Base-by-base conservation (phyloP, 2,329 filamentous ascomycete species). In the Hymenotorrendiella dingleyae region DNA sequence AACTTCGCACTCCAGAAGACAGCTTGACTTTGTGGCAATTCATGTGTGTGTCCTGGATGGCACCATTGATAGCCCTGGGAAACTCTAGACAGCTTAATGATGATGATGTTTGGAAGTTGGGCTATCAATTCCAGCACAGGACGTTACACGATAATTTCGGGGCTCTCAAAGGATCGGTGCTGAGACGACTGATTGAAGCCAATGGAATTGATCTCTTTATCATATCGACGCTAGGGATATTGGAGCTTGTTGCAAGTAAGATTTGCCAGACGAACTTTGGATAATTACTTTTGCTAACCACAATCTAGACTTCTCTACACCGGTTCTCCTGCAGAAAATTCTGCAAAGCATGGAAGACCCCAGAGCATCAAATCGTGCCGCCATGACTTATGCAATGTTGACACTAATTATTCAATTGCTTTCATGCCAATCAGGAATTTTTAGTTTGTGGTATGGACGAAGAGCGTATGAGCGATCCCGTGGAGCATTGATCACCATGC, bases 401-500 rank as follows among this genome's bases (percentile, higher is more conserved):
- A 78, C 78, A 4, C 65, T 90, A 2, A 55, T 74, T 2, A 64
- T 80, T 4, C 74, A 84, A 24, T 64, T 88, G 2, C 56, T 82
- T 6, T 72, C 74, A 7, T 71, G 76, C 1, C 86, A 91, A 54
- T 76, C 76, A 0, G 72, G 73, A 4, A 78, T 89, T 0, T 78
- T 90, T 54, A 78, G 69, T 19, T 67, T 88, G 0, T 95, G 89
- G 89, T 94, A 84, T 57, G 80, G 81, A n/a, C 77, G 89, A 50
- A 80, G 90, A 46, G 78, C 78, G 21, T 95, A 95, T 54, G 89
- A 95, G 62, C 71, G 89, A 45, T 88, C 84, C 4, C 72, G 89
- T 36, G 89, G 89, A 4, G 88, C 94, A 64, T 78, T 91, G 74
- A 84, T 91, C 45, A 90, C 85, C 12, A 88, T 87, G 76, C 72